These are phyloP conservation scores for Colletotrichum filicis DNA, from an alignment of 2,329 filamentous ascomycete genomes.

Conservation along the genomic window DNA sequence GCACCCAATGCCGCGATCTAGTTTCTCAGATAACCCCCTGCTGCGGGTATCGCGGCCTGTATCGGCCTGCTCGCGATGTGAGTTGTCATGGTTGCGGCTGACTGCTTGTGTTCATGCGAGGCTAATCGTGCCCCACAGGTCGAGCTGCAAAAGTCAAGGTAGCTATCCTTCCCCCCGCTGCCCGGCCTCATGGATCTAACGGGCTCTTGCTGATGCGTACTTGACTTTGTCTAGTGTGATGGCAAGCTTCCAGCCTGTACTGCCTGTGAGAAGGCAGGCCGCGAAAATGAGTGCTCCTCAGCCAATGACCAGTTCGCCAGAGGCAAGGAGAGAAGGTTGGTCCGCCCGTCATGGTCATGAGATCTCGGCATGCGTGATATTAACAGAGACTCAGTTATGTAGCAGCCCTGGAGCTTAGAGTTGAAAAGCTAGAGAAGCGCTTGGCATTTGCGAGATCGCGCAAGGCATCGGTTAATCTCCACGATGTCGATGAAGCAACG, in stretches of 20 bases:
- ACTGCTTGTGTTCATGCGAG: constrained; percentile 25
- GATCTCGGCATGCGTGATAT: constrained; percentile 32
- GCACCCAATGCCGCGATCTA: constrained; percentile 54
- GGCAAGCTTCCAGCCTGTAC: constrained; percentile 95
- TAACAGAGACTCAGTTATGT: constrained; percentile 75
- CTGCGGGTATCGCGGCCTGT: constrained; percentile 82
- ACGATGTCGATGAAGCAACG: constrained; percentile 63
- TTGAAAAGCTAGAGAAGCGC: constrained; percentile 87
- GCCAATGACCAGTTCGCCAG: constrained; percentile 96
- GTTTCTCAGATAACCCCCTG: constrained; percentile 66
- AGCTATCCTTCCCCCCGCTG: constrained; percentile 29
- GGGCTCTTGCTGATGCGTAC: constrained; percentile 18
- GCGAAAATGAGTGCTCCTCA: constrained; percentile 87
- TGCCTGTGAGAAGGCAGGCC: constrained; percentile 91
- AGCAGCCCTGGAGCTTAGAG: constrained; percentile 89
- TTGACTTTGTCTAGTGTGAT: constrained; percentile 72
- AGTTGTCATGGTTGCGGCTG: constrained; percentile 41
- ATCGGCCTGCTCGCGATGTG: constrained; percentile 82
- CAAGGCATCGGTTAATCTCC: constrained; percentile 75
- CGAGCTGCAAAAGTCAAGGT: constrained; percentile 94
- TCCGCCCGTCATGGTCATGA: background rate
- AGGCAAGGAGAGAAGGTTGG: constrained; percentile 89
- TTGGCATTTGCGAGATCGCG: constrained; percentile 77
- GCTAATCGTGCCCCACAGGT: constrained; percentile 52
- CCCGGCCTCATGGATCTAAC: background rate